phyloP scores from a whole-genome alignment of 139 green algal genomes.

The Tetratostichococcus sp. region DNA sequence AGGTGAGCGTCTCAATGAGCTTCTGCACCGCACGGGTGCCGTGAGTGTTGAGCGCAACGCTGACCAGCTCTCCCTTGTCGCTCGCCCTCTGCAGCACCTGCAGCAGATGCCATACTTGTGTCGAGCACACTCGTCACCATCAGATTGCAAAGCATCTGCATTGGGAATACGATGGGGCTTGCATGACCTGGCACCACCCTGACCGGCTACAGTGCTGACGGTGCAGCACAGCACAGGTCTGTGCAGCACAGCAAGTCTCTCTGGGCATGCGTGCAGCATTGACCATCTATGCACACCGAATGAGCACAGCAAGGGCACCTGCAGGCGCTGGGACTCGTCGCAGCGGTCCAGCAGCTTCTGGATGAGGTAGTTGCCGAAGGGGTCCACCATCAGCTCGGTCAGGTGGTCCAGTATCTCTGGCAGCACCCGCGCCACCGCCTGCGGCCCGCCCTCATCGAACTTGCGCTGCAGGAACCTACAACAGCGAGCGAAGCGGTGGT shows the following conservation, averaged over 20 bases:
- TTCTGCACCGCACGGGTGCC: constrained; percentile 97
- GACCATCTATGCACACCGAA: no score
- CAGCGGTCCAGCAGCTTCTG: constrained; percentile 97
- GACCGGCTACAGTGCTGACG: no score
- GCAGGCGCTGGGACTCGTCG: constrained; percentile 81
- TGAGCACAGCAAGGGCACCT: no score
- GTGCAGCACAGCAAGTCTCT: no score
- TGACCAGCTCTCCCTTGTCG: constrained; percentile 71
- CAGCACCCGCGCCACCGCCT: constrained; percentile 73
- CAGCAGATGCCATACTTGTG: not conserved
- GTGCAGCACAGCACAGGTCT: no score
- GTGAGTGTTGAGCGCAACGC: constrained; percentile 91
- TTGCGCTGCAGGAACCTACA: constrained; percentile 89
- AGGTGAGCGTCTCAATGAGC: constrained; percentile 81
- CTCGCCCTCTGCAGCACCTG: constrained; percentile 77
- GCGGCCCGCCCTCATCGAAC: constrained; percentile 90
- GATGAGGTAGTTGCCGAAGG: constrained; percentile 99
- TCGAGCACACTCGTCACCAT: not conserved
- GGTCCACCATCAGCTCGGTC: constrained; percentile 94
- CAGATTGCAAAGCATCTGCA: no score
- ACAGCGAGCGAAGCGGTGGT: constrained; percentile 2
- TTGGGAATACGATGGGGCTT: no score
- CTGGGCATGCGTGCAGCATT: no score
- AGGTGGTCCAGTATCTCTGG: constrained; percentile 74
- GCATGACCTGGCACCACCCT: no score